Evolutionary conservation across 2,329 filamentous ascomycete species (phyloP), one percentile per base, ranked within the genome.

Genomic region (Pseudogymnoascus sp.): DNA sequence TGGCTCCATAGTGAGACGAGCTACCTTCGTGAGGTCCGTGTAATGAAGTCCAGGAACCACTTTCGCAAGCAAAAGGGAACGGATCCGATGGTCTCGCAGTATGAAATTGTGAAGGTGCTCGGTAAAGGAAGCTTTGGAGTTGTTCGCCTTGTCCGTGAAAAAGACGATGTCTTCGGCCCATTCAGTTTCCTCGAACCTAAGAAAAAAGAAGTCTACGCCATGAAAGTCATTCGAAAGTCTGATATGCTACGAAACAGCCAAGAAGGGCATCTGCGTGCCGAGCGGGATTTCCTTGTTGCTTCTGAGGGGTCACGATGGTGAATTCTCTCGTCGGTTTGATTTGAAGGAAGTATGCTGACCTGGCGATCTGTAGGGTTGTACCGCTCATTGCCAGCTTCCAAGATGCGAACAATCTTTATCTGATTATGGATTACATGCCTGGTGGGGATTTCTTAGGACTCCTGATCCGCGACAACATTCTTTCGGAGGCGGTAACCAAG

Each of bases 401-500:
- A 74, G 95, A 97, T 73, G 79, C 83, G 37, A 82, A 84, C 44
- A 91, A 90, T 69, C 80, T 99, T 5, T 97, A 97, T 70, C 84
- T 99, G 5, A 89, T 97, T 61, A 97, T 97, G 92, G 93, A 97
- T 65, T 99, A 96, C 72, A 97, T 97, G 91, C 88, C 96, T 1
- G 95, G 93, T 0, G 93, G 95, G 0, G 93, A 99, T 73, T 97
- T 99, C 68, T 81, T 99, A 0, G 90, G 90, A 1, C 76, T 97
- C 0, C 78, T 99, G 15, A 89, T 97, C 63, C 86, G 93, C 15
- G 90, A 96, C 71, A 92, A 95, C 65, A 84, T 90, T 2, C 80
- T 99, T 1, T 86, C 86, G 63, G 95, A 97, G 74, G 79, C 82
- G 0, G 85, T 90, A 46, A 87, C 93, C 4, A 88, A 85, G 66